Evolutionary conservation across 78 protist species (phyloP).

Genomic region (Polysphondylium violaceum): DNA sequence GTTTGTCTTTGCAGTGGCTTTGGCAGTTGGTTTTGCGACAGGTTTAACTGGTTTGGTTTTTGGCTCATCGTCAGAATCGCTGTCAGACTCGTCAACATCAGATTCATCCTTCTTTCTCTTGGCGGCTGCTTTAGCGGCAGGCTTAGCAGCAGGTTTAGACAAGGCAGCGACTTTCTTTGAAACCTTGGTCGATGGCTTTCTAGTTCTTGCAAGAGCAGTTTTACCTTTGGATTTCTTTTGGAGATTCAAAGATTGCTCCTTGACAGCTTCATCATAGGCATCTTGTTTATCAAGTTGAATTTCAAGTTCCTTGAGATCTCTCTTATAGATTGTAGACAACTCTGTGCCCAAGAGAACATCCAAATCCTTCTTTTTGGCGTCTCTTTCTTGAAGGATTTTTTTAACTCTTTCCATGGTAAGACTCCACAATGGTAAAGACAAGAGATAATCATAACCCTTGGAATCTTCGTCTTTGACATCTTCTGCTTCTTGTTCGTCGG

Average conservation of each 20-base stretch:
- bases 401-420: slow-evolving; percentile 89
- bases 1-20: neutral
- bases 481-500: slow-evolving; percentile 27
- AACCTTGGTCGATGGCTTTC: neutral
- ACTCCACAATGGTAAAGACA: slow-evolving; percentile 86
- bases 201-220: slow-evolving; percentile 41
- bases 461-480: slow-evolving; percentile 23
- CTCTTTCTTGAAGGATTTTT: slow-evolving; percentile 74
- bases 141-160: neutral
- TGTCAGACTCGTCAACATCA: neutral
- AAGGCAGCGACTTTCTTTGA: neutral
- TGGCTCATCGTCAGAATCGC: neutral
- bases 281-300: slow-evolving; percentile 35
- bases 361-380: slow-evolving; percentile 64
- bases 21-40: neutral
- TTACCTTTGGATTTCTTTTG: slow-evolving; percentile 20
- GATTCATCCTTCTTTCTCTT: slow-evolving; percentile 8
- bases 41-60: neutral
- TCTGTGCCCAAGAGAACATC: slow-evolving; percentile 32
- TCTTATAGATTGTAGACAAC: slow-evolving; percentile 55
- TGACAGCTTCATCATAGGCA: slow-evolving; percentile 3
- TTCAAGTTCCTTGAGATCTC: slow-evolving; percentile 64
- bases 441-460: slow-evolving; percentile 73
- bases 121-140: neutral
- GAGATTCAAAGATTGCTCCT: neutral